These are phyloP conservation scores for Aspergillus sp. DNA, from an alignment of 2,329 filamentous ascomycete species.

Conservation along the genomic window DNA sequence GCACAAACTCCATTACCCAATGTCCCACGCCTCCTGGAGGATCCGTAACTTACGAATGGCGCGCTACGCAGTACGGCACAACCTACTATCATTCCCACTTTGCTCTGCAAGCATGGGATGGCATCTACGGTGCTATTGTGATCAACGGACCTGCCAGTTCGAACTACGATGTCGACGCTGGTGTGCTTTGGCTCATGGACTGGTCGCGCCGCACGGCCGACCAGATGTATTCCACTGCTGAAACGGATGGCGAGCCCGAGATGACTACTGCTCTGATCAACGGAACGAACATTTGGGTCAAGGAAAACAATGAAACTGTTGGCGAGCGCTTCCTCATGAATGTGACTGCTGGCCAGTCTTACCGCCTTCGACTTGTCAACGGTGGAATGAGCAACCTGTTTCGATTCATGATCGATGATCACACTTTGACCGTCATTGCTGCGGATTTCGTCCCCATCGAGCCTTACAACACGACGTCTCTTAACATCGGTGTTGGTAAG, in stretches of 20 bases:
- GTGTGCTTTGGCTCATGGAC: neutral
- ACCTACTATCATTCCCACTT: slow-evolving; percentile 41
- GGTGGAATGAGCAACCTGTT: neutral
- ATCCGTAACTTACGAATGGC: slow-evolving; percentile 40
- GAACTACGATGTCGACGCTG: neutral
- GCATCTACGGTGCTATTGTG: slow-evolving; percentile 56
- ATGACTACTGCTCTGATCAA: neutral
- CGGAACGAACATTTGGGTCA: neutral
- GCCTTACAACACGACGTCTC: neutral
- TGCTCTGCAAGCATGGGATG: slow-evolving; percentile 49
- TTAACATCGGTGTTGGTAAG: neutral
- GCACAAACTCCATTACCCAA: slow-evolving; percentile 37
- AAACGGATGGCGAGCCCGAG: neutral
- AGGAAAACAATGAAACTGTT: neutral
- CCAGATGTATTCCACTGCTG: neutral
- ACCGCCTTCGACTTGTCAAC: neutral
- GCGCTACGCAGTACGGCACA: slow-evolving; percentile 40
- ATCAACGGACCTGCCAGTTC: neutral
- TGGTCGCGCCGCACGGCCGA: neutral
- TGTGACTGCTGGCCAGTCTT: neutral
- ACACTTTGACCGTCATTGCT: neutral
- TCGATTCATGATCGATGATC: neutral
- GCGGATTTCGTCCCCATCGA: neutral
- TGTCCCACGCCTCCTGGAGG: slow-evolving; percentile 41
- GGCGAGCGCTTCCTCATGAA: neutral